Evolutionary conservation across 495 filamentous ascomycete genomes (phyloP), one percentile per base, ranked within the genome.

Genomic region (Penicillium salamii): DNA sequence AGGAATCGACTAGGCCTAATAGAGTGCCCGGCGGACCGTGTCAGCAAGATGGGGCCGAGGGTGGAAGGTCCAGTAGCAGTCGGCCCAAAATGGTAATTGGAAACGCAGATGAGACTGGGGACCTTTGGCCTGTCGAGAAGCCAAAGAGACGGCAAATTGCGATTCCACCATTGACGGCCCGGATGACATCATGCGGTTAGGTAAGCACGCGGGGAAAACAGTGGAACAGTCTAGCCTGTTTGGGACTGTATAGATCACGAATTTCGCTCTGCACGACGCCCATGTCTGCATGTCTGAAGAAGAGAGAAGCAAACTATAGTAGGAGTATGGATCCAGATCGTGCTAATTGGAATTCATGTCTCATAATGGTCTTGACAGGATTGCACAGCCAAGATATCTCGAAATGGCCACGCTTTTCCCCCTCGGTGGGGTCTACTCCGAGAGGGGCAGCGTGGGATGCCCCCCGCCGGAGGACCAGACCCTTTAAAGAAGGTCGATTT

Each of bases 381-480:
- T n/a, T n/a, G n/a, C n/a, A n/a, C n/a, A n/a, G n/a, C n/a, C n/a
- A n/a, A n/a, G n/a, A n/a, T n/a, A n/a, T n/a, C n/a, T n/a, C n/a
- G n/a, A n/a, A n/a, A n/a, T n/a, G n/a, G n/a, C 23, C 23, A 26
- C 23, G 32, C 42, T 43, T 40, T 52, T 38, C n/a, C 32, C n/a
- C 17, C 46, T 46, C 56, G 59, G 59, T 62, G 59, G 59, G 46
- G 59, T 49, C 52, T 54, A 23, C 50, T 62, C 59, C 56, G 56
- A 46, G 48, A 23, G 50, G 52, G 35, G 49, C 41, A 47, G 50
- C 46, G 29, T 32, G 12, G 29, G 12, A 32, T 11, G 29, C 26
- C 23, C 52, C 52, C 57, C 57, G 42, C 52, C 15, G 46, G 47
- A 42, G 49, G 34, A 44, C 42, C 47, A 29, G 43, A 42, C 46